Evolutionary conservation across 345 rosid genomes (phyloP).

Genomic region (Lepidium africanum): DNA sequence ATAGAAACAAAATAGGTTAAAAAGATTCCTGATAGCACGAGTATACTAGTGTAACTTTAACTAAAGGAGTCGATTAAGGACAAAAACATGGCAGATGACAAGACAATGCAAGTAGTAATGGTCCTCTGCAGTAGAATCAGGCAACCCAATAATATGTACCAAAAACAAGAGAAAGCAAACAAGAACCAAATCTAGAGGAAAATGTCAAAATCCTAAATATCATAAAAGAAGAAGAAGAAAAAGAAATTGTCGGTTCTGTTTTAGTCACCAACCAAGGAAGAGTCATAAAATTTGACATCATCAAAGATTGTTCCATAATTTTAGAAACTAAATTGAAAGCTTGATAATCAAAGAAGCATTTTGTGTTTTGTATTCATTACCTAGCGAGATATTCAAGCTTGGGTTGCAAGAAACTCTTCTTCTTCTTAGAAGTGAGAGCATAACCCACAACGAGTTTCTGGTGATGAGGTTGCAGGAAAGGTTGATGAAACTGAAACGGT

Average conservation of each 20-base stretch:
- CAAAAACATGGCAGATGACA: conserved; percentile 19
- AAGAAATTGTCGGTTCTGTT: conserved; percentile 15
- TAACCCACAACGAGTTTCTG: conserved; percentile 65
- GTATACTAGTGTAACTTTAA: conserved; percentile 9
- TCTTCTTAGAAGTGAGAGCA: conserved; percentile 89
- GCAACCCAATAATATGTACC: background rate
- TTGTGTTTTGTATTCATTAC: background rate
- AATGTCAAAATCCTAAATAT: conserved; percentile 25
- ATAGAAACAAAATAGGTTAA: conserved; percentile 2
- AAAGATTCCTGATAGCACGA: conserved; percentile 23
- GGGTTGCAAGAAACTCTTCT: conserved; percentile 86
- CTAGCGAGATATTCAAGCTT: conserved; percentile 70
- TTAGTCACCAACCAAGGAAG: conserved; percentile 10
- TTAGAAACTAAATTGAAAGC: conserved; percentile 7
- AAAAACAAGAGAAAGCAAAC: conserved; percentile 16
- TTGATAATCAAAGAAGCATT: background rate
- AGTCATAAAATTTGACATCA: background rate
- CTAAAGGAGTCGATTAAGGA: background rate
- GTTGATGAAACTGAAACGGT: conserved; percentile 7
- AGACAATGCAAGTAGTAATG: conserved; percentile 19
- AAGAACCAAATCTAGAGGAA: conserved; percentile 22
- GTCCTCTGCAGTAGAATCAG: conserved; percentile 16
- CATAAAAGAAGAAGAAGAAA: background rate
- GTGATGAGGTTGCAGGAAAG: conserved; percentile 21
- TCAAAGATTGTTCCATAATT: background rate